Evolutionary conservation across 1,139 yeast species (phyloP).

Genomic region (Lodderomyces theae): DNA sequence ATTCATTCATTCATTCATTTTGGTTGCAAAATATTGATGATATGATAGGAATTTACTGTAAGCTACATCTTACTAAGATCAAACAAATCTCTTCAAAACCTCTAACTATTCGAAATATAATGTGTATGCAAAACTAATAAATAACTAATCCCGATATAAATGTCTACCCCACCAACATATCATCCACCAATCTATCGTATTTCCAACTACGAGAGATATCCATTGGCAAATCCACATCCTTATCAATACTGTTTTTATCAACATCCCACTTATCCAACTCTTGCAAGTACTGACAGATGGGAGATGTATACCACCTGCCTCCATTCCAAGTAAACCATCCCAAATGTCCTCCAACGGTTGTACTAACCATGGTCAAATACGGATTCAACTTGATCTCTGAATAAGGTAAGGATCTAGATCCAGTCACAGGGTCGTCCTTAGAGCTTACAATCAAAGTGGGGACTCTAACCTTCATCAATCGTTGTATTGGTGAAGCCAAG

Average conservation of each 20-base stretch:
- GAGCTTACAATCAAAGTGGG: slow-evolving; percentile 52
- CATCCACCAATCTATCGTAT: slow-evolving; percentile 27
- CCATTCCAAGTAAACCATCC: slow-evolving; percentile 55
- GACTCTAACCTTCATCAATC: slow-evolving; percentile 49
- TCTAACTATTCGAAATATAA: no score
- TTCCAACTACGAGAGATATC: slow-evolving; percentile 29
- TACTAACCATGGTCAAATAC: slow-evolving; percentile 59
- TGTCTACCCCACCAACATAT: slow-evolving; percentile 13
- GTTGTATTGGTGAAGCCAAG: slow-evolving; percentile 51
- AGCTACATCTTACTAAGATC: no score
- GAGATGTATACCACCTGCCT: slow-evolving; percentile 52
- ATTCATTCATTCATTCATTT: no score
- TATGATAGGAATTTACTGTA: no score
- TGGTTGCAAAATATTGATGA: background rate
- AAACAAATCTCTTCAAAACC: no score
- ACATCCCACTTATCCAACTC: slow-evolving; percentile 30
- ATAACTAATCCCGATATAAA: no score
- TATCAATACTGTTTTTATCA: slow-evolving; percentile 11
- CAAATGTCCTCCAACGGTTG: slow-evolving; percentile 84
- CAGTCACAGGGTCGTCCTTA: slow-evolving; percentile 58
- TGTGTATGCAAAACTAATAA: no score
- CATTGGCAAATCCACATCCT: slow-evolving; percentile 24
- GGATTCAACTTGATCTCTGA: slow-evolving; percentile 66
- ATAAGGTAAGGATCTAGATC: slow-evolving; percentile 54
- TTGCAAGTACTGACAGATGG: slow-evolving; percentile 34